Evolutionary conservation across 2,329 filamentous ascomycete genomes (phyloP), one percentile per base, ranked within the genome.

Genomic region (Nigrograna mackinnonii): DNA sequence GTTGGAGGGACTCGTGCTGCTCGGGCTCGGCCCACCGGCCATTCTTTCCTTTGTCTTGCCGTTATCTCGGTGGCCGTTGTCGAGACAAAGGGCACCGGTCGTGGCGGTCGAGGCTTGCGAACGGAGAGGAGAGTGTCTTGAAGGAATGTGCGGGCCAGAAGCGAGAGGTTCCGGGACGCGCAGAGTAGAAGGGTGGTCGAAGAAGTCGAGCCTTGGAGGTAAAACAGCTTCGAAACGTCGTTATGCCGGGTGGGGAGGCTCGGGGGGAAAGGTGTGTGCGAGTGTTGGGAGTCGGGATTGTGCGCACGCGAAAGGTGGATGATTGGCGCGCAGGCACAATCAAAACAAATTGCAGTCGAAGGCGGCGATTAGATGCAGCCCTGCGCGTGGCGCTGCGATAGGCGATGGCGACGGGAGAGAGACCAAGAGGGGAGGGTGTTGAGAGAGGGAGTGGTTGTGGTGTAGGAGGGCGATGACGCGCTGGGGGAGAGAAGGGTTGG

Each of bases 11-110:
- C 67, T 70, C 42, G 66, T 69, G 55, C 64, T 68, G 59, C 58
- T 69, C 47, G 67, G 67, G 59, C 67, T 70, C 53, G 67, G 67
- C 60, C 64, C 62, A 59, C 57, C 58, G 64, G 66, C 64, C 66
- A 69, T 69, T 44, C 44, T 55, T 58, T 59, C 52, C 61, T 65
- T 64, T 62, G 64, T 67, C 50, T 54, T 50, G 46, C 46, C 44
- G 55, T 48, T 58, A 48, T 58, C 42, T 53, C 49, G 46, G 50
- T 44, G 52, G 55, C 35, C 39, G 58, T 57, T 40, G 35, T 46
- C 36, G 44, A 47, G 54, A 68, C 64, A 67, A 67, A 68, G 64
- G 56, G 51, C 30, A 33, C 39, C 44, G 51, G 49, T 37, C 38
- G 49, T 30, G 37, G 35, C 49, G 38, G 36, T 45, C 43, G 49